Evolutionary conservation across 176 grass and related monocot species (phyloP), one percentile per base, ranked within the genome.

Genomic region (Oryza meridionalis): DNA sequence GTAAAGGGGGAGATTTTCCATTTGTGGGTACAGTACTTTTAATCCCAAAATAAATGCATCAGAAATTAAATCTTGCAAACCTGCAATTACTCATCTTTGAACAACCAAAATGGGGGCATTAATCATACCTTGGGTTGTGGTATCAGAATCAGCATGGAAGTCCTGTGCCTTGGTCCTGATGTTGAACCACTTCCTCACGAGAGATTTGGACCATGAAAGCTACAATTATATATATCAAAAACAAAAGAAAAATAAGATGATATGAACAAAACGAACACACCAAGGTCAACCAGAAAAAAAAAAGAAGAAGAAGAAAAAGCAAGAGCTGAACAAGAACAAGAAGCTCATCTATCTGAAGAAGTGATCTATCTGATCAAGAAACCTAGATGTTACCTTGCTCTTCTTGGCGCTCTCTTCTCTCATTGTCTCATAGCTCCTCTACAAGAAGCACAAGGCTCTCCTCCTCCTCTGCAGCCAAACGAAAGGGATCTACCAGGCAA

Each of bases 201-300:
- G 83, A n/a, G 94, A 88, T 86, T 90, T 97, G 59, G 94, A 92
- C 94, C 94, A 97, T 24, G 94, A 97, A 59, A 94, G 86, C 91
- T 97, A 64, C 89, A 92, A 50, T 37, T 37, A 40, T 40, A 40
- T 40, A n/a, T 65, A 81, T 65, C 19, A 26, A 47, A 69, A 72
- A n/a, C 14, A 25, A 78, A 69, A 76, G 11, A n/a, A 65, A 76
- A 69, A 35, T 37, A 11, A 12, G 78, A 65, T 31, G 19, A 65
- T 9, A 24, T 37, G 75, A 62, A 88, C 4, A 74, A 75, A 75
- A 65, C 22, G 47, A 70, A 63, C 33, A 63, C 33, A 83, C 59
- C 61, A 91, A 64, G 45, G 73, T 61, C 43, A 77, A 81, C 49
- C 77, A 63, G 66, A 79, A 8, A 24, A 24, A 7, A 9, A 62